Conservation (phyloP, 2,329 filamentous ascomycete species). For the Colletotrichum nymphaeae region DNA sequence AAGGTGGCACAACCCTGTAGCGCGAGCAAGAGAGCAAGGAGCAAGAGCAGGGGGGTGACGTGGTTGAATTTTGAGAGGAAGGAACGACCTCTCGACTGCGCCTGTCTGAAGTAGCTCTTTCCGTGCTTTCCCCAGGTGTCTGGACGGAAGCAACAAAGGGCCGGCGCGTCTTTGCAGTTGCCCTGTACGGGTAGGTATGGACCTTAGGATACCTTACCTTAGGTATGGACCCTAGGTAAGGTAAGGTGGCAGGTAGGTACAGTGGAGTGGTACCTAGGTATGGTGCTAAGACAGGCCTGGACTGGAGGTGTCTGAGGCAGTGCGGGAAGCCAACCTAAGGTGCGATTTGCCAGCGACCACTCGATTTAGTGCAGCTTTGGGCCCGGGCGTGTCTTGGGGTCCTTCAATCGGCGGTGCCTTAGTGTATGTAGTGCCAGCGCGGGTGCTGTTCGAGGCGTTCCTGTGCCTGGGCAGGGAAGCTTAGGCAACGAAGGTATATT, state of each 20-base stretch:
- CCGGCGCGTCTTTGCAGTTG: not conserved
- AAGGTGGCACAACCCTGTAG: conserved; percentile 32
- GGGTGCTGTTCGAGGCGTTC: not conserved
- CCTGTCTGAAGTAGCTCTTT: too few relatives aligned
- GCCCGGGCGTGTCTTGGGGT: not conserved
- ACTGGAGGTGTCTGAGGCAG: not conserved
- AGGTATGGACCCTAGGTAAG: too few relatives aligned
- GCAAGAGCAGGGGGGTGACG: conserved; percentile 33
- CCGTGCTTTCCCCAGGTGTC: not conserved
- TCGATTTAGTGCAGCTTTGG: not conserved
- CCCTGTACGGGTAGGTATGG: too few relatives aligned
- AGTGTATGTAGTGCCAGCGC: not conserved
- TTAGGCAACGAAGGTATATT: not conserved
- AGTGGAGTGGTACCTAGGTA: too few relatives aligned
- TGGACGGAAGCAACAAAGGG: not conserved
- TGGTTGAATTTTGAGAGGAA: conserved; percentile 20
- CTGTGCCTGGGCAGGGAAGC: not conserved
- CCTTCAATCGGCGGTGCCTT: not conserved
- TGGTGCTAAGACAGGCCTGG: not conserved
- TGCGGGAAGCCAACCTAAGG: not conserved
- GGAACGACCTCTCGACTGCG: not conserved
- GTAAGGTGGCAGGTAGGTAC: too few relatives aligned
- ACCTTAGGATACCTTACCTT: too few relatives aligned
- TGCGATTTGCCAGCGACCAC: not conserved
- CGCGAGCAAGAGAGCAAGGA: not conserved